phyloP scores from a whole-genome alignment of 176 grass and related monocot genomes.

The Lolium multiflorum region DNA sequence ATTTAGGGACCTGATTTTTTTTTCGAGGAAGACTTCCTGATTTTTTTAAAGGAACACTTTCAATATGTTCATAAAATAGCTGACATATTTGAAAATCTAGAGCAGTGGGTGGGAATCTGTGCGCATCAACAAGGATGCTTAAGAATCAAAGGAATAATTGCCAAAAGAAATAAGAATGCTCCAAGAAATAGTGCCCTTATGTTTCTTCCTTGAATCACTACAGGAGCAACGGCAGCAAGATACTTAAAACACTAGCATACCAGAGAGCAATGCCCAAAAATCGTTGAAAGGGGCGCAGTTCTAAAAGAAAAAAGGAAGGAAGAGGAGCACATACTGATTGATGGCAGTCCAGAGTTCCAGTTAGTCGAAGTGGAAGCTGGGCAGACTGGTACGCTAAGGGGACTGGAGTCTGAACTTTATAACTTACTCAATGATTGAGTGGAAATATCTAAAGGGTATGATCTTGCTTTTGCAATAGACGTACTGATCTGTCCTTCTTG shows the following conservation, averaged over 20 bases:
- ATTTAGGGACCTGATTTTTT: neutral
- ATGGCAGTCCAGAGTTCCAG: neutral
- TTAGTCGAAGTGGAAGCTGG: neutral
- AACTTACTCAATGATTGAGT: constrained; percentile 30
- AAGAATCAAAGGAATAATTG: constrained; percentile 11
- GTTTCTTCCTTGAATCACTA: neutral
- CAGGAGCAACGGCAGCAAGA: neutral
- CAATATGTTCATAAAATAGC: neutral
- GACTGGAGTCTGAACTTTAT: constrained; percentile 15
- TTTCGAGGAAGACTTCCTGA: neutral
- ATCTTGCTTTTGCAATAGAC: constrained; percentile 9
- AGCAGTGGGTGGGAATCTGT: neutral
- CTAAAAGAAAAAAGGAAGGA: neutral
- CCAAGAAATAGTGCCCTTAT: neutral
- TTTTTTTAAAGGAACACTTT: neutral
- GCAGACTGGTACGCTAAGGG: neutral
- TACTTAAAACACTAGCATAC: neutral
- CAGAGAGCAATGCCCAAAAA: neutral
- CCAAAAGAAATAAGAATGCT: constrained; percentile 1
- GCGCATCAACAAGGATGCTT: neutral
- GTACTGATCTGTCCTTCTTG: constrained; percentile 4
- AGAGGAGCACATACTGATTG: constrained; percentile 36
- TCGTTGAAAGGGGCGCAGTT: neutral
- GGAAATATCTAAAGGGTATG: neutral
- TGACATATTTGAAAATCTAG: neutral